A percentile compares a stretch with the other conserved stretches of the same genome.
These are phyloP conservation scores for Irpex sp. DNA, from an alignment of 1,284 basidiomycete genomes.

Conservation along the genomic window DNA sequence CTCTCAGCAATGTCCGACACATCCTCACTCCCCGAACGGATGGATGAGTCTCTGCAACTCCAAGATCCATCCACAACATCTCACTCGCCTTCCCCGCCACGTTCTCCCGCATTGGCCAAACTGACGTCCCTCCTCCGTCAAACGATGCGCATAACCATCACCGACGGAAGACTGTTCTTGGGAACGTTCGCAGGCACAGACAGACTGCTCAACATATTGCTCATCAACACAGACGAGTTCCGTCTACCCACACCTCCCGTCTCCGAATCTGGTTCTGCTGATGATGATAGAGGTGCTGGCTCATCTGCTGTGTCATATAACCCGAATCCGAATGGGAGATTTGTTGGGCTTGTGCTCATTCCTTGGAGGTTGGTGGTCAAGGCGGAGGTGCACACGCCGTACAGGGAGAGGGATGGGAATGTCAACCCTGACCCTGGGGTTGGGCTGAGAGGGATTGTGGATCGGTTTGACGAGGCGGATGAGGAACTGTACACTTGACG, in stretches of 20 bases:
- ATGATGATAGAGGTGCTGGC: background rate
- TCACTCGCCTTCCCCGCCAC: background rate
- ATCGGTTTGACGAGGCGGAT: slow-evolving; percentile 5
- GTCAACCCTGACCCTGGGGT: slow-evolving; percentile 8
- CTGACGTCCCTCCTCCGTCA: slow-evolving; percentile 49
- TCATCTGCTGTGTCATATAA: slow-evolving; percentile 14
- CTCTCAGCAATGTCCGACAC: background rate
- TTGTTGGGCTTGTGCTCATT: slow-evolving; percentile 74
- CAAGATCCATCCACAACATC: background rate
- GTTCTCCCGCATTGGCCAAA: slow-evolving; percentile 19
- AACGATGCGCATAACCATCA: slow-evolving; percentile 54
- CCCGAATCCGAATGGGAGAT: slow-evolving; percentile 44
- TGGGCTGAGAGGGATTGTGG: slow-evolving; percentile 6
- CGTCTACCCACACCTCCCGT: slow-evolving; percentile 30
- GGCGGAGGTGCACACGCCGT: slow-evolving; percentile 36
- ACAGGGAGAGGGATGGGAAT: background rate
- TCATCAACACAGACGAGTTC: slow-evolving; percentile 74
- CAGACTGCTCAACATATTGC: slow-evolving; percentile 69
- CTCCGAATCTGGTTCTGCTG: background rate
- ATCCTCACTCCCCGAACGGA: slow-evolving; percentile 6
- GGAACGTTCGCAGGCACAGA: slow-evolving; percentile 80
- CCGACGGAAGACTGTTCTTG: slow-evolving; percentile 70
- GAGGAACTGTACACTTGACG: slow-evolving; percentile 7
- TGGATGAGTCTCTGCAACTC: background rate
- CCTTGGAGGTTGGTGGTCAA: slow-evolving; percentile 64